Evolutionary conservation across 768 basidiomycete genomes (phyloP).

Genomic region (Leccinellum luteum): DNA sequence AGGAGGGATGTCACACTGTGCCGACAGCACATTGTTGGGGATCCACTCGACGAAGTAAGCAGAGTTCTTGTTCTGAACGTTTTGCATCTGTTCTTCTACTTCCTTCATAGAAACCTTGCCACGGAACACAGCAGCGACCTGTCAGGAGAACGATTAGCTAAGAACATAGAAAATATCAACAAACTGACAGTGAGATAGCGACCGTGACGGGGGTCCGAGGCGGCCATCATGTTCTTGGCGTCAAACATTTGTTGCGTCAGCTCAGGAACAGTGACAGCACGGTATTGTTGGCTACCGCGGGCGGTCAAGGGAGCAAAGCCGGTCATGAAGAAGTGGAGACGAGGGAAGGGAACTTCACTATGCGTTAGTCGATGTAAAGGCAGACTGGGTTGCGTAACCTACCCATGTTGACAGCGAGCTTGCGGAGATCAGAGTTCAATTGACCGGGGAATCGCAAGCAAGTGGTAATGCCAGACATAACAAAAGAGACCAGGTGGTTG

Average conservation of each 20-base stretch:
- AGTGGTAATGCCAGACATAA: conserved; percentile 99
- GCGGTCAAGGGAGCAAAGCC: conserved; percentile 95
- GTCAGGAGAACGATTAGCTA: neutral
- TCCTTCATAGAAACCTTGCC: conserved; percentile 99
- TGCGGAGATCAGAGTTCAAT: conserved; percentile 97
- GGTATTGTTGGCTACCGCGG: conserved; percentile 91
- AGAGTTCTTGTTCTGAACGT: conserved; percentile 96
- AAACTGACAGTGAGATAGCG: conserved; percentile 87
- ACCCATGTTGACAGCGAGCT: conserved; percentile 99
- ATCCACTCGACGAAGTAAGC: conserved; percentile 99
- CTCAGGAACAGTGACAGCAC: conserved; percentile 95
- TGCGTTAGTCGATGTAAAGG: conserved; percentile 2
- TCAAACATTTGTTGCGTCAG: conserved; percentile 99
- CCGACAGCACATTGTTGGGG: conserved; percentile 97
- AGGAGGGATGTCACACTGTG: conserved; percentile 97
- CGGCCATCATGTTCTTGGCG: conserved; percentile 99
- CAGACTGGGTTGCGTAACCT: conserved; percentile 23
- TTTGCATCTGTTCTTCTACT: conserved; percentile 98
- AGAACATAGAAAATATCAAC: neutral
- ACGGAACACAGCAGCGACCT: conserved; percentile 96
- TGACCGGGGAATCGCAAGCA: conserved; percentile 99
- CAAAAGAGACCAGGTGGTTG: conserved; percentile 95
- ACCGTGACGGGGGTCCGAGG: conserved; percentile 93
- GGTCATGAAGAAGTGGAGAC: conserved; percentile 99
- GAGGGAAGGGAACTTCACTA: conserved; percentile 85